phyloP scores from a whole-genome alignment of 2,329 filamentous ascomycete species.

The Fusarium verticillioides region DNA sequence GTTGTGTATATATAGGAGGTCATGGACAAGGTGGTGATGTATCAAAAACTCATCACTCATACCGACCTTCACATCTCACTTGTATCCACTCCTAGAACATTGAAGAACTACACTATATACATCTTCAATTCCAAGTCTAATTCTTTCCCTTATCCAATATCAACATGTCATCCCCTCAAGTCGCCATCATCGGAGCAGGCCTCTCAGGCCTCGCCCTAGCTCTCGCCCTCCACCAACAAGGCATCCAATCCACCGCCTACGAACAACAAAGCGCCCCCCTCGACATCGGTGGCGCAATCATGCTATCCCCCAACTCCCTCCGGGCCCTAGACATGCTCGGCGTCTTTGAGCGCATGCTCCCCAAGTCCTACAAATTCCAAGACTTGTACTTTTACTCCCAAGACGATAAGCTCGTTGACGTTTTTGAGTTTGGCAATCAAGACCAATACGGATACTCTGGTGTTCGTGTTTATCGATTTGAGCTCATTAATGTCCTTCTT shows the following conservation, averaged over 20 bases:
- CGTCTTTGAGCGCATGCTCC: constrained; percentile 58
- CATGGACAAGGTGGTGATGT: too few relatives aligned
- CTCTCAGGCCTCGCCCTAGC: constrained; percentile 64
- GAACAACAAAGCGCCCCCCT: constrained; percentile 59
- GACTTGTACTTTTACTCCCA: constrained; percentile 58
- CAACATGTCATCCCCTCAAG: constrained; percentile 23
- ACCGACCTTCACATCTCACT: accelerated
- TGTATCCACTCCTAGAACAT: accelerated
- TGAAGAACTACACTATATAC: too few relatives aligned
- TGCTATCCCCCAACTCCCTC: constrained; percentile 69
- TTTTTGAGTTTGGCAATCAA: constrained; percentile 60
- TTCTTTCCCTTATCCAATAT: accelerated
- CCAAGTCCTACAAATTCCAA: constrained; percentile 63
- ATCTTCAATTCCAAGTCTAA: accelerated
- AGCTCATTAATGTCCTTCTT: constrained; percentile 62
- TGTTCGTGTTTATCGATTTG: constrained; percentile 64
- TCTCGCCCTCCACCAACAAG: constrained; percentile 62
- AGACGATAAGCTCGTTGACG: constrained; percentile 48
- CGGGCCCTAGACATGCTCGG: constrained; percentile 62
- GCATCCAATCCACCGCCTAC: constrained; percentile 62
- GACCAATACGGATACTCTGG: constrained; percentile 63
- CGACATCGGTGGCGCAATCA: constrained; percentile 64
- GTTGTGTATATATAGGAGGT: constrained; percentile 17
- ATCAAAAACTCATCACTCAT: neutral
- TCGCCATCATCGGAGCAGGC: constrained; percentile 51